These are phyloP conservation scores for Chenopodium quinoa DNA, from an alignment of 148 eudicot genomes.

Conservation along the genomic window DNA sequence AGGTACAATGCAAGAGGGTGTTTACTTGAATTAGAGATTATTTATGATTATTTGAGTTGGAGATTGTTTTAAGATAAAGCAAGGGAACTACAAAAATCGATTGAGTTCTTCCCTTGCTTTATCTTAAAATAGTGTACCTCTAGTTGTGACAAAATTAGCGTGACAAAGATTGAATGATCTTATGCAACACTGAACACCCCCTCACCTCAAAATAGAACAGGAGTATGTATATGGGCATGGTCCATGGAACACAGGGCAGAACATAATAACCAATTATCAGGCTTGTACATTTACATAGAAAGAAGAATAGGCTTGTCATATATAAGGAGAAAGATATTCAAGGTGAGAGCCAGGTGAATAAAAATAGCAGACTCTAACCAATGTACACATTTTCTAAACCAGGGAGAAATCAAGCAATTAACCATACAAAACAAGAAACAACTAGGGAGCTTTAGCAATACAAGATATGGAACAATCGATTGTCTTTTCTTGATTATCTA, in stretches of 20 bases:
- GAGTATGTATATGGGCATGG: neutral
- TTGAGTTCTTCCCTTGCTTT: no score
- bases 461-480: neutral
- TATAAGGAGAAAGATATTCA: neutral
- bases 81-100: no score
- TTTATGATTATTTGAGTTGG: no score
- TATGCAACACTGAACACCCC: neutral
- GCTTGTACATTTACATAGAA: neutral
- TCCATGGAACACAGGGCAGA: neutral
- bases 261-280: neutral
- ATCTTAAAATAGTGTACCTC: no score
- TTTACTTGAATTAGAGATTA: no score
- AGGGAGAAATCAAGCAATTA: neutral
- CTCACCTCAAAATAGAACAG: neutral
- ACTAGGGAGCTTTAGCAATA: neutral
- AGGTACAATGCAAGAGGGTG: no score
- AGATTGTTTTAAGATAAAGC: no score
- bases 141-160: no score
- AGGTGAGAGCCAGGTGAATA: neutral
- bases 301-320: neutral
- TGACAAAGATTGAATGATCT: neutral
- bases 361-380: neutral
- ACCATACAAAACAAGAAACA: neutral
- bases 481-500: neutral
- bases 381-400: neutral